Evolutionary conservation across 495 filamentous ascomycete species (phyloP).

Genomic region (Talaromyces borbonicus): DNA sequence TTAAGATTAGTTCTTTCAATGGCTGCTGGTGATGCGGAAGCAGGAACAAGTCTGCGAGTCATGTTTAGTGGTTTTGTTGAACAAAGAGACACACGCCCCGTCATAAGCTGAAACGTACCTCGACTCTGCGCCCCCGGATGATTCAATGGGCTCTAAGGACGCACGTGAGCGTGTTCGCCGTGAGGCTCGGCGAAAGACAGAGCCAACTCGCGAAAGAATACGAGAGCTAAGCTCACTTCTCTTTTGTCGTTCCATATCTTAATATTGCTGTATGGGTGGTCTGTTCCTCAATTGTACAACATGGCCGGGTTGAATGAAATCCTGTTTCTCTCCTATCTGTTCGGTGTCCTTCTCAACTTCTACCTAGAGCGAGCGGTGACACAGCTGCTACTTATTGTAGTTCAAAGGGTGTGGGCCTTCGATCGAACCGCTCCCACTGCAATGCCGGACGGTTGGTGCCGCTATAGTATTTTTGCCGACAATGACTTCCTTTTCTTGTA

Average conservation of each 20-base stretch:
- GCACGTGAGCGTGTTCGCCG: conserved; percentile 2
- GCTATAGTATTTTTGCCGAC: too few relatives aligned
- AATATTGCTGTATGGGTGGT: not conserved
- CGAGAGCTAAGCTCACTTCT: conserved; percentile 3
- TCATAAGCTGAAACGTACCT: not conserved
- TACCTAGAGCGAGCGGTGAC: not conserved
- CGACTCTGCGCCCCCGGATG: not conserved
- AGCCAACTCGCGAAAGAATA: not conserved
- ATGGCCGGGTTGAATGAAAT: not conserved
- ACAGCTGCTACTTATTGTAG: too few relatives aligned
- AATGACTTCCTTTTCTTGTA: too few relatives aligned
- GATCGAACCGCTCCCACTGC: too few relatives aligned
- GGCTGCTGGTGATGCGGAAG: conserved; percentile 14
- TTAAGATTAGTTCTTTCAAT: conserved; percentile 11
- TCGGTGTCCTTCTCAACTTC: not conserved
- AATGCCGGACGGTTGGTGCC: too few relatives aligned
- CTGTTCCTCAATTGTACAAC: not conserved
- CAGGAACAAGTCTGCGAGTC: conserved; percentile 5
- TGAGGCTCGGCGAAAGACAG: conserved; percentile 5
- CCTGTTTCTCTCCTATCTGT: not conserved
- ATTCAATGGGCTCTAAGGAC: not conserved
- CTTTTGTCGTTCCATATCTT: conserved; percentile 1
- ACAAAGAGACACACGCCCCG: not conserved
- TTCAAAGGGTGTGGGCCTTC: too few relatives aligned
- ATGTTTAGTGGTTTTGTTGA: not conserved